Percentiles rank a stretch among this genome's conserved stretches.
Evolutionary conservation across 495 filamentous ascomycete species (phyloP).

Genomic region (Amniculicola lignicola): DNA sequence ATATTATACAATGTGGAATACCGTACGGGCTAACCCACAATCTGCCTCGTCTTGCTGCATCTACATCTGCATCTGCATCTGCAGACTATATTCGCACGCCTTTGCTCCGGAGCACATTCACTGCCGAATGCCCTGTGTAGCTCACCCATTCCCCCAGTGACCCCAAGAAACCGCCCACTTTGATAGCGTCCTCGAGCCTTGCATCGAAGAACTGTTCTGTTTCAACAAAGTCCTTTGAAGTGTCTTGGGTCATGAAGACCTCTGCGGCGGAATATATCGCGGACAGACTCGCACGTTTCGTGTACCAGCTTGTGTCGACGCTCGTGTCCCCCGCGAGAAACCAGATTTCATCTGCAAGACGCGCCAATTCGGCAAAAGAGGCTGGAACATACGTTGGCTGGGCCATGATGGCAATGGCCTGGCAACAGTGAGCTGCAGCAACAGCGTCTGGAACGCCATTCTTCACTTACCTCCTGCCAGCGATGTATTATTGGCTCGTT

Average conservation of each 20-base stretch:
- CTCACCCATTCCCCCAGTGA: constrained; percentile 69
- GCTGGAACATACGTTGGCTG: constrained; percentile 68
- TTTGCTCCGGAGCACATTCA: constrained; percentile 45
- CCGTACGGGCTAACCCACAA: too few relatives aligned
- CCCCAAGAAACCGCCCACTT: constrained; percentile 56
- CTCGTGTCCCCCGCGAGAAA: constrained; percentile 75
- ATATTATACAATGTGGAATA: too few relatives aligned
- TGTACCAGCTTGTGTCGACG: constrained; percentile 87
- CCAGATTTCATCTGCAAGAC: constrained; percentile 82
- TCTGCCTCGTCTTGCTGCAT: too few relatives aligned
- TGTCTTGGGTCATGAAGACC: constrained; percentile 89
- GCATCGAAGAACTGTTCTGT: constrained; percentile 78
- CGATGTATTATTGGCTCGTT: constrained; percentile 65
- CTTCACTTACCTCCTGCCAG: constrained; percentile 74
- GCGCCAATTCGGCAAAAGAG: constrained; percentile 74
- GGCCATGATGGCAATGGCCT: constrained; percentile 90
- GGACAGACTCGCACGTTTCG: constrained; percentile 73
- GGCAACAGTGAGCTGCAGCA: background rate
- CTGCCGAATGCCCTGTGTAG: constrained; percentile 63
- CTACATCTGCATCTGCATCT: background rate
- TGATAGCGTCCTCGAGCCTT: constrained; percentile 65
- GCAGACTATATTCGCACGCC: constrained; percentile 43
- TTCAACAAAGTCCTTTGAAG: constrained; percentile 59
- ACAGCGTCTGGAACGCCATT: background rate
- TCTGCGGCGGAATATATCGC: constrained; percentile 77